phyloP scores from a whole-genome alignment of 805 yeast species.

The Ascoidea rubescens region DNA sequence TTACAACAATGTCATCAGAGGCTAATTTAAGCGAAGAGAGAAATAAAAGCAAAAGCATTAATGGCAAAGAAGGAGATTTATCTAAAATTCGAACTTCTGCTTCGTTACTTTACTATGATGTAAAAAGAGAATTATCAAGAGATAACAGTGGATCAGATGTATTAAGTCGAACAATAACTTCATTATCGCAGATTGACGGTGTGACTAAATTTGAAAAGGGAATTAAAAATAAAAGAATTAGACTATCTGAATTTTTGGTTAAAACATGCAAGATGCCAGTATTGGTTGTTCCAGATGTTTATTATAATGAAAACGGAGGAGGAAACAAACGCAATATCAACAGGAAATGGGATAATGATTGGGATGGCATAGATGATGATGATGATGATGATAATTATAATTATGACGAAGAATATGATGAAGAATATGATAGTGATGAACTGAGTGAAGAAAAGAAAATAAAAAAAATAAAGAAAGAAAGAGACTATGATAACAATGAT shows the following conservation, averaged over 20 bases:
- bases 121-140: no score
- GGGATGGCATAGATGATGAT: constrained; percentile 1
- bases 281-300: constrained; percentile 4
- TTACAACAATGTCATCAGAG: neutral
- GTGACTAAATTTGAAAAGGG: neutral
- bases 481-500: constrained; percentile 22
- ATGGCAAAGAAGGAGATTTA: neutral
- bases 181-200: neutral
- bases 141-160: neutral
- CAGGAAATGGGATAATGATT: neutral
- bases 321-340: neutral
- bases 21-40: neutral
- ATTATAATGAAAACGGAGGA: neutral
- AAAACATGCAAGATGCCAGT: constrained; percentile 5
- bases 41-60: no score
- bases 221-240: constrained; percentile 1
- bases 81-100: neutral
- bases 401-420: neutral
- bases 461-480: constrained; percentile 31
- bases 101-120: neutral
- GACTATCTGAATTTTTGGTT: constrained; percentile 5
- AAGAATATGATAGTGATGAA: neutral
- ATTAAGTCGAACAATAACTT: no score
- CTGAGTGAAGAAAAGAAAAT: constrained; percentile 23
- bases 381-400: neutral